phyloP scores from a whole-genome alignment of 2,329 filamentous ascomycete species.

The Sporothrix luriei region DNA sequence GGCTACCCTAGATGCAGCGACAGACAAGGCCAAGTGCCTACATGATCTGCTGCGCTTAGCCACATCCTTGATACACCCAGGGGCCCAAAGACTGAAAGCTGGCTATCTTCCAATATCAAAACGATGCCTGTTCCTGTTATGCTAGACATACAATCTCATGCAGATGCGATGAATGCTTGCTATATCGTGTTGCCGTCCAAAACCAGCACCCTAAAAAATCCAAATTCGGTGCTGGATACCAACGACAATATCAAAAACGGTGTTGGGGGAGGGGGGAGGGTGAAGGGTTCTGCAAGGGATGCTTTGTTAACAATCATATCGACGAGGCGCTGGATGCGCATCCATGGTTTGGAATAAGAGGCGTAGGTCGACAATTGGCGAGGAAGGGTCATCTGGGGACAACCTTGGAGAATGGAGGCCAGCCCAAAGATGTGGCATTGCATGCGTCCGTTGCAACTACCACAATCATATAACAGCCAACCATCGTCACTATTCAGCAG shows the following conservation, averaged over 20 bases:
- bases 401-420: neutral
- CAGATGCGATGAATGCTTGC: slow-evolving; percentile 2
- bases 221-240: neutral
- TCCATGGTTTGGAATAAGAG: neutral
- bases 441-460: no score
- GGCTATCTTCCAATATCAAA: neutral
- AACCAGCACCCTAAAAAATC: neutral
- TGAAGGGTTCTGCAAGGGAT: neutral
- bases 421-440: no score
- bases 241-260: slow-evolving; percentile 4
- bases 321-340: neutral
- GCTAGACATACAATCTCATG: slow-evolving; percentile 14
- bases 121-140: neutral
- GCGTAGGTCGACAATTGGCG: neutral
- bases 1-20: no score
- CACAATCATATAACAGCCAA: no score
- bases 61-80: neutral
- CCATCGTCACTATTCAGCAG: no score
- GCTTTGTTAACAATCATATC: neutral
- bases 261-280: neutral
- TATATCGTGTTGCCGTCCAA: neutral
- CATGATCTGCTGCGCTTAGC: neutral
- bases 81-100: neutral
- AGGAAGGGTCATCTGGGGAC: neutral
- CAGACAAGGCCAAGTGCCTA: neutral